Evolutionary conservation across 306 rosid genomes (phyloP).

Genomic region (Nissolia schottii): DNA sequence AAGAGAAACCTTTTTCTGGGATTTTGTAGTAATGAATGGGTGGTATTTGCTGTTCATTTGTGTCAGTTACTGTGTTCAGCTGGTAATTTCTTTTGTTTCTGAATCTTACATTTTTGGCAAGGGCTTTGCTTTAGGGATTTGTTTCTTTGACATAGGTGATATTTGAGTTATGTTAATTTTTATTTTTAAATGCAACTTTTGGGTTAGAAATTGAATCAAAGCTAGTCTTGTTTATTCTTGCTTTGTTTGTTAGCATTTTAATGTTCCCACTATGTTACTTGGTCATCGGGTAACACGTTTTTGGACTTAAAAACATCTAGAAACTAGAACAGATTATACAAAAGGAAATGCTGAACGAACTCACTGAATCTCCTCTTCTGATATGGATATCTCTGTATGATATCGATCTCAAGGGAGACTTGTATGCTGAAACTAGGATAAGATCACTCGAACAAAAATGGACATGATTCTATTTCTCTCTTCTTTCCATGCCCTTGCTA

Average conservation of each 20-base stretch:
- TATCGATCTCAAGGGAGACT: not conserved
- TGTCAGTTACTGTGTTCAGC: no score
- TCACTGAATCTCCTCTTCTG: not conserved
- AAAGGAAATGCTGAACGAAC: not conserved
- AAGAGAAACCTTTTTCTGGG: no score
- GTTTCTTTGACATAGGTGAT: not conserved
- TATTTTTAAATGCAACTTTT: not conserved
- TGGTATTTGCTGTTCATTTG: not conserved
- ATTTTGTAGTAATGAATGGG: not conserved
- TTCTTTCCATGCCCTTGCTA: not conserved
- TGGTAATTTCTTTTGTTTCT: no score
- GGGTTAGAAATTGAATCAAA: not conserved
- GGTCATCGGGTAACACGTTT: not conserved
- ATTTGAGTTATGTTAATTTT: not conserved
- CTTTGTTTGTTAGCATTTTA: not conserved
- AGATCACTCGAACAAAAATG: not conserved
- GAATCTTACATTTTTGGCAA: not conserved
- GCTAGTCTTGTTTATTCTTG: not conserved
- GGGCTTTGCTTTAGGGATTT: not conserved
- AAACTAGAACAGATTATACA: not conserved
- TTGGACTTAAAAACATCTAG: not conserved
- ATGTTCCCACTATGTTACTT: not conserved
- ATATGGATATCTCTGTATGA: not conserved
- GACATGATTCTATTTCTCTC: not conserved
- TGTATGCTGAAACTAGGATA: not conserved